Percentiles rank a stretch among this genome's conserved stretches.
phyloP scores from a whole-genome alignment of 2,329 filamentous ascomycete species.

The Ophiostoma australiae region DNA sequence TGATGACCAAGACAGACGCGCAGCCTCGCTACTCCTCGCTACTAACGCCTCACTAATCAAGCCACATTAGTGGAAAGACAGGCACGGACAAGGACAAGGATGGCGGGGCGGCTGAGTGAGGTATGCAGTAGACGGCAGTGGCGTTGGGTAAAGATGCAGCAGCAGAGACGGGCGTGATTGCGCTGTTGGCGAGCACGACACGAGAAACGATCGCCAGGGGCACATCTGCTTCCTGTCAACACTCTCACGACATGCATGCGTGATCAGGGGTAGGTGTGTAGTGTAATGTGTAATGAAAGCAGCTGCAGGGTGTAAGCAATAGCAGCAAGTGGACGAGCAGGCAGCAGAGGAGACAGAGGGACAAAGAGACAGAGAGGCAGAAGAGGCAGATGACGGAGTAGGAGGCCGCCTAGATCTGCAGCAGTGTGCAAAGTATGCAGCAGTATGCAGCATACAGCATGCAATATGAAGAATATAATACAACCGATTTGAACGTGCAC shows the following conservation, averaged over 20 bases:
- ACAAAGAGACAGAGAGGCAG: neutral
- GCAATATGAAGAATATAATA: neutral
- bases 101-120: neutral
- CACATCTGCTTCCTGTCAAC: neutral
- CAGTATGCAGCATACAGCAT: neutral
- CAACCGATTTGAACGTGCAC: neutral
- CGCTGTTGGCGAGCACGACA: neutral
- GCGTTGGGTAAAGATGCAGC: neutral
- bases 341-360: neutral
- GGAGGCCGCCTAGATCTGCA: neutral
- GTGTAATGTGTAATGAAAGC: neutral
- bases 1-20: neutral
- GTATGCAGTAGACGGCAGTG: neutral
- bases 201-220: neutral
- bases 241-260: neutral
- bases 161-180: neutral
- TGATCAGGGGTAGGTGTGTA: neutral
- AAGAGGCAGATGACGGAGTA: neutral
- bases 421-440: neutral
- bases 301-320: neutral
- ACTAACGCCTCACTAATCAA: neutral
- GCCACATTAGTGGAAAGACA: neutral
- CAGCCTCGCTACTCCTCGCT: neutral
- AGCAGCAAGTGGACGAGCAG: neutral
- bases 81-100: neutral